Conservation (phyloP, 2,329 filamentous ascomycete species). For the Leptographium galeiforme region DNA sequence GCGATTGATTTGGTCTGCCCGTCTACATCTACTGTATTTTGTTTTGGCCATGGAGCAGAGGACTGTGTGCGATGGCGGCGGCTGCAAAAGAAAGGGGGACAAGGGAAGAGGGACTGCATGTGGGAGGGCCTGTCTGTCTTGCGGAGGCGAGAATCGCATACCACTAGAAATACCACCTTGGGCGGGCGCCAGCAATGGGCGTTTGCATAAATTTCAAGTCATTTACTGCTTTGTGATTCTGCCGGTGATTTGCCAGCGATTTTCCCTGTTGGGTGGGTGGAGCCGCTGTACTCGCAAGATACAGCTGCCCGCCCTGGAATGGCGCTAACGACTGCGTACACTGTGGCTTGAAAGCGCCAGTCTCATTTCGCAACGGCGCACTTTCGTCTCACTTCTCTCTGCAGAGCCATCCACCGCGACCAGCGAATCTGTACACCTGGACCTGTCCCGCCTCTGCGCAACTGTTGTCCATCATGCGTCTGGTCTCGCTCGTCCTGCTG, state of each 20-base stretch:
- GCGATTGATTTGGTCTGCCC: too few species aligned
- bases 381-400: not conserved
- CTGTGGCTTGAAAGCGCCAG: not conserved
- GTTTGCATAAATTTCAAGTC: not conserved
- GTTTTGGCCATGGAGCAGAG: too few species aligned
- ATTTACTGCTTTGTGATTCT: not conserved
- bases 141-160: not conserved
- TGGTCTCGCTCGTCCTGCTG: not conserved
- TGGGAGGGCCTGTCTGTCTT: not conserved
- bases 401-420: not conserved
- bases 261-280: not conserved
- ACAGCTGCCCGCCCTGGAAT: not conserved
- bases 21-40: too few species aligned
- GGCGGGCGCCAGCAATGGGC: constrained; percentile 1
- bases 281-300: too few species aligned
- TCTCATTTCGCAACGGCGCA: too few species aligned
- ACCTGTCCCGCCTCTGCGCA: not conserved
- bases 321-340: not conserved
- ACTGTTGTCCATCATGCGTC: not conserved
- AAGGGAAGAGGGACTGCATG: not conserved
- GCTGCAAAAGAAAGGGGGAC: not conserved
- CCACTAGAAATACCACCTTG: not conserved
- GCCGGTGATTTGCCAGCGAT: not conserved
- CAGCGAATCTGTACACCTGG: too few species aligned
- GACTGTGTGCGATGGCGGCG: too few species aligned